A percentile compares a stretch with the other conserved stretches of the same genome.
Conservation (phyloP, 148 eudicot genomes). For the Diospyros lotus region DNA sequence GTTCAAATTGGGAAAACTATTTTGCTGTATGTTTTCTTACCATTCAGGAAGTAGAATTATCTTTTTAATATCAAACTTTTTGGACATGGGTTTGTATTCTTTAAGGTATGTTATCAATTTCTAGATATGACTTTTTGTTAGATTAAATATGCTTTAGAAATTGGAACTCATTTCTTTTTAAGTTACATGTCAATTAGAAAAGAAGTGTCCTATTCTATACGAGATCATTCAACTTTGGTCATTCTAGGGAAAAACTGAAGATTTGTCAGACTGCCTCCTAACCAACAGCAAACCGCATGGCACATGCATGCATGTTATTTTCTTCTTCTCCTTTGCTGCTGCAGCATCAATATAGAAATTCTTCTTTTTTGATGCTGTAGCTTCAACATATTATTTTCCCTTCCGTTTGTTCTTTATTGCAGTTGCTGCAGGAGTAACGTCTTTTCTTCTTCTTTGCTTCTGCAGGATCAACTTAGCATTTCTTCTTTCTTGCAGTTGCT, state of each 20-base stretch:
- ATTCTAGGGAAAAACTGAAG: not conserved
- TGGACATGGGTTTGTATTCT: not conserved
- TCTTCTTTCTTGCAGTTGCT: no score
- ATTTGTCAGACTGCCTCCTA: not conserved
- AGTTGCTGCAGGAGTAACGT: no score
- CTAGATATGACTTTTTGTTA: not conserved
- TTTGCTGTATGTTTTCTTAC: not conserved
- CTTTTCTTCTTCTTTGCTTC: no score
- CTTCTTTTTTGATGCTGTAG: no score
- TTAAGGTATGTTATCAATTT: not conserved
- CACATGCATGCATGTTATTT: no score
- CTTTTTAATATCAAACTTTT: not conserved
- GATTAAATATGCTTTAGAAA: not conserved
- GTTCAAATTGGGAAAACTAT: not conserved
- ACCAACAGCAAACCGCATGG: no score
- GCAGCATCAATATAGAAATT: no score
- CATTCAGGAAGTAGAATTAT: not conserved
- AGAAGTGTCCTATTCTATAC: not conserved
- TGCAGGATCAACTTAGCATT: no score
- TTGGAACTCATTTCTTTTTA: not conserved
- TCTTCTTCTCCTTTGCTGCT: no score
- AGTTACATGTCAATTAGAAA: not conserved
- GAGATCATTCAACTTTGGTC: not conserved
- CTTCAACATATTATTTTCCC: no score
- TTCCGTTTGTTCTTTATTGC: no score